phyloP scores from a whole-genome alignment of 2,329 filamentous ascomycete species.

The Fusarium aywerte region DNA sequence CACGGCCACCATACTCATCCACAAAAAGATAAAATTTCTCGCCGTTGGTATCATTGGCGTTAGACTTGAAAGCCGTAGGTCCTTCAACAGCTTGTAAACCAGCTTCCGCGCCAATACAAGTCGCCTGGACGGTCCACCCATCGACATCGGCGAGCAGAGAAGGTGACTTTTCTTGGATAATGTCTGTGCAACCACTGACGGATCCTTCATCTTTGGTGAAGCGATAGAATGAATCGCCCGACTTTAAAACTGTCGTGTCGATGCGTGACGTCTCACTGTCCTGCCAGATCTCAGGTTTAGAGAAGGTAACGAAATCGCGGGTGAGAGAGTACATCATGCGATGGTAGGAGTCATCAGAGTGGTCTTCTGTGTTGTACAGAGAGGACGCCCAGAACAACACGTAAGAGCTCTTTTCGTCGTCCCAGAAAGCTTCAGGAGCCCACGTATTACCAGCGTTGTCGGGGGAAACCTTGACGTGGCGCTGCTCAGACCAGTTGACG shows the following conservation, averaged over 20 bases:
- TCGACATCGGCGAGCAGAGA: slow-evolving; percentile 54
- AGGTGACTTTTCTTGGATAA: slow-evolving; percentile 62
- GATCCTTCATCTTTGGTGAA: slow-evolving; percentile 67
- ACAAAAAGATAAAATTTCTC: slow-evolving; percentile 67
- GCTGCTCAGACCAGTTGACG: slow-evolving; percentile 61
- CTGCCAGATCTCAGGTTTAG: slow-evolving; percentile 60
- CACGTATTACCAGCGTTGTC: slow-evolving; percentile 63
- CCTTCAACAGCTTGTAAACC: slow-evolving; percentile 62
- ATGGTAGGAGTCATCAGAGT: slow-evolving; percentile 58
- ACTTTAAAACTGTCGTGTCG: slow-evolving; percentile 62
- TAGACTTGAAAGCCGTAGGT: slow-evolving; percentile 63
- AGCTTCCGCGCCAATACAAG: slow-evolving; percentile 62
- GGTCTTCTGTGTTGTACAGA: slow-evolving; percentile 57
- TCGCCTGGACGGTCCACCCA: slow-evolving; percentile 57
- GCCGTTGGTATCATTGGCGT: slow-evolving; percentile 60
- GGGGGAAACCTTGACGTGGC: slow-evolving; percentile 61
- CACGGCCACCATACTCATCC: slow-evolving; percentile 62
- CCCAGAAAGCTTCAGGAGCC: slow-evolving; percentile 64
- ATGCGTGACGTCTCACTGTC: slow-evolving; percentile 63
- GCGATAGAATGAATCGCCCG: slow-evolving; percentile 57
- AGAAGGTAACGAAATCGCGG: slow-evolving; percentile 62
- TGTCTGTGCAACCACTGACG: slow-evolving; percentile 63
- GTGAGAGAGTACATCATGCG: slow-evolving; percentile 65
- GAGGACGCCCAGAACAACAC: slow-evolving; percentile 59
- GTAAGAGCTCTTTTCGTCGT: slow-evolving; percentile 55